Evolutionary conservation across 192 early-diverging fungal genomes (phyloP), one percentile per base, ranked within the genome.

Genomic region (Backusella tuberculispora): DNA sequence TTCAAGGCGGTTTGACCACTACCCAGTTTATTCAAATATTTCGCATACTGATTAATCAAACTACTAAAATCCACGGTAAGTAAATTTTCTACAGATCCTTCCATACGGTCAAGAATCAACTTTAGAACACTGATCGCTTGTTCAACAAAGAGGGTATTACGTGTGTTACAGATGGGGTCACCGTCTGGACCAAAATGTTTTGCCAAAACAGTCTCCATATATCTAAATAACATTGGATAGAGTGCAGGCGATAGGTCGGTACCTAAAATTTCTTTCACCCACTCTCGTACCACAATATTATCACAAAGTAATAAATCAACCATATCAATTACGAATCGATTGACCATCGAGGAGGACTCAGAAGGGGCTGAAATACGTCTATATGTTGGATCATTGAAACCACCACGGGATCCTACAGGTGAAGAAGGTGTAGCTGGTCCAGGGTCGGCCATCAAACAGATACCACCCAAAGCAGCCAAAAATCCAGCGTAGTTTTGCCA

Each of bases 401-500:
- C 66, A 9, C 40, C 43, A 19, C 69, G 69, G 17, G 56, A 60
- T 60, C 21, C 21, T 15, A n/a, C 15, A 34, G 76, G 50, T 3
- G 77, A 72, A 3, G 66, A 34, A 46, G 76, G 65, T 2, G 74
- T 72, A 9, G 73, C 38, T 2, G 75, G 26, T 38, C 26, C 43
- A n/a, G 47, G 46, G 38, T 77, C 80, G 3, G 76, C 82, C 66
- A 74, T 78, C 9, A 91, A 75, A 60, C 91, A 94, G n/a, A 87
- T 86, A 1, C 93, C 94, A 48, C 92, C 94, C 15, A 94, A 74
- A 15, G 94, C 90, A 46, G 91, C 92, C 24, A 95, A 83, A 75
- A 95, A 96, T 2, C 94, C 92, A 6, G 92, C 93, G 77, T 93
- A 94, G 70, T 95, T 93, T 66, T 88, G 84, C 91, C 94, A 94